phyloP scores from a whole-genome alignment of 1,139 yeast species.

The Diutina sp. region DNA sequence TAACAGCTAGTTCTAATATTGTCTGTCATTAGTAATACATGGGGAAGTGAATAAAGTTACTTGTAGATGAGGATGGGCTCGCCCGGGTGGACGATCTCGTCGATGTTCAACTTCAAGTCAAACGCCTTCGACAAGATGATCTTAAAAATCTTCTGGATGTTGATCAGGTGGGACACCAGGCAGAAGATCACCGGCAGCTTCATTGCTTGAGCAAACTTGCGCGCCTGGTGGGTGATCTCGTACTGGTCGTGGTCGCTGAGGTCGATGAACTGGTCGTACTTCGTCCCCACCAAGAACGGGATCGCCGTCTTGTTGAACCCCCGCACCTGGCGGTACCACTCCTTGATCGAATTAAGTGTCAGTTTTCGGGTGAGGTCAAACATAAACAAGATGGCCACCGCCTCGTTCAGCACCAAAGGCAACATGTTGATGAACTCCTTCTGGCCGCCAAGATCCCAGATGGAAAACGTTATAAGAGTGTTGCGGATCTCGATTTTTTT shows the following conservation, averaged over 20 bases:
- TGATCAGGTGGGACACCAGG: slow-evolving; percentile 86
- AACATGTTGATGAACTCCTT: slow-evolving; percentile 93
- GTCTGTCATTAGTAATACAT: not conserved
- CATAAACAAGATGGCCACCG: slow-evolving; percentile 86
- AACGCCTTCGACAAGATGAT: slow-evolving; percentile 86
- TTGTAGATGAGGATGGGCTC: slow-evolving; percentile 80
- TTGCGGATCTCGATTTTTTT: slow-evolving; percentile 76
- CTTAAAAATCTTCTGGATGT: slow-evolving; percentile 89
- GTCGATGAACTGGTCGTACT: slow-evolving; percentile 80
- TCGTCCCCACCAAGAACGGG: slow-evolving; percentile 88
- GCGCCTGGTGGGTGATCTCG: slow-evolving; percentile 76
- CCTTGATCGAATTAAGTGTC: slow-evolving; percentile 76
- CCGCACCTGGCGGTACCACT: slow-evolving; percentile 91
- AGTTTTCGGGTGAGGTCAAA: slow-evolving; percentile 85
- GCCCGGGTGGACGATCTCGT: slow-evolving; percentile 73
- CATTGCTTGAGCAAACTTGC: slow-evolving; percentile 85
- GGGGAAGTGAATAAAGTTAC: slow-evolving; percentile 4
- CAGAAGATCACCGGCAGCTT: slow-evolving; percentile 82
- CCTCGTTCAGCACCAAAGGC: slow-evolving; percentile 86
- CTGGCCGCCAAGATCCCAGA: slow-evolving; percentile 97
- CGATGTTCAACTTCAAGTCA: slow-evolving; percentile 71
- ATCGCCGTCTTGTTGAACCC: slow-evolving; percentile 88
- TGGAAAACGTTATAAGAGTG: slow-evolving; percentile 82
- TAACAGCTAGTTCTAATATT: too few species aligned
- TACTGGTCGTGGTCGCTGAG: slow-evolving; percentile 71